A percentile compares a stretch with the other conserved stretches of the same genome.
Evolutionary conservation across 176 grass and related monocot genomes (phyloP).

Genomic region (Phyllostachys edulis): DNA sequence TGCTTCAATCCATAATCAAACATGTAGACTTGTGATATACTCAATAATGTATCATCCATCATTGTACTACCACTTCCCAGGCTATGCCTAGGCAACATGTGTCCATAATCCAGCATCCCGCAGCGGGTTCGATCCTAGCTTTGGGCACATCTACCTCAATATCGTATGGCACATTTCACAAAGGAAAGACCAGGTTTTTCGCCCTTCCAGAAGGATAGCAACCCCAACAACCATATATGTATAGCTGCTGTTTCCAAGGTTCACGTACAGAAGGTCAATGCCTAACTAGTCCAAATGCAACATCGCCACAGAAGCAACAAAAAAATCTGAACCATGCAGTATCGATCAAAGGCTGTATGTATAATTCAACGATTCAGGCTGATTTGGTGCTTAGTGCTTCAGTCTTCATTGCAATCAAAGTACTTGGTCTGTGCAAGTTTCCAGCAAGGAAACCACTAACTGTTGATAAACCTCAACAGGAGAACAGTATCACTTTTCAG

Average conservation of each 20-base stretch:
- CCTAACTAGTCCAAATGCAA: conserved; percentile 30
- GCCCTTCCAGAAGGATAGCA: conserved; percentile 41
- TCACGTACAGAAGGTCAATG: conserved; percentile 21
- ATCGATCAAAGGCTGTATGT: background rate
- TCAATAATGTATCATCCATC: conserved; percentile 12
- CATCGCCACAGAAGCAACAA: conserved; percentile 13
- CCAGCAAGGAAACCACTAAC: background rate
- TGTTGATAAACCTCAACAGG: background rate
- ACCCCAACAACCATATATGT: conserved; percentile 24
- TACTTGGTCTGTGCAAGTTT: background rate
- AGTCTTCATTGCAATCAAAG: background rate
- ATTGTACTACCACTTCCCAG: background rate
- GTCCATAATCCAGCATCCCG: background rate
- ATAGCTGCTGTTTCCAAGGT: conserved; percentile 22
- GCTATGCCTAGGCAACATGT: background rate
- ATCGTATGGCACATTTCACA: conserved; percentile 32
- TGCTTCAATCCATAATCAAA: conserved; percentile 14
- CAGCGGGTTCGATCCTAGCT: background rate
- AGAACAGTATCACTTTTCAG: background rate
- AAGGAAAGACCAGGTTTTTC: conserved; percentile 20
- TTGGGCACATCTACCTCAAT: background rate
- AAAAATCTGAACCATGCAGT: background rate
- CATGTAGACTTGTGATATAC: background rate
- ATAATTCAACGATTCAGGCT: background rate
- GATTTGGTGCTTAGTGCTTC: background rate